Conservation (phyloP, 2,329 filamentous ascomycete species). For the Sporothrix protearum region DNA sequence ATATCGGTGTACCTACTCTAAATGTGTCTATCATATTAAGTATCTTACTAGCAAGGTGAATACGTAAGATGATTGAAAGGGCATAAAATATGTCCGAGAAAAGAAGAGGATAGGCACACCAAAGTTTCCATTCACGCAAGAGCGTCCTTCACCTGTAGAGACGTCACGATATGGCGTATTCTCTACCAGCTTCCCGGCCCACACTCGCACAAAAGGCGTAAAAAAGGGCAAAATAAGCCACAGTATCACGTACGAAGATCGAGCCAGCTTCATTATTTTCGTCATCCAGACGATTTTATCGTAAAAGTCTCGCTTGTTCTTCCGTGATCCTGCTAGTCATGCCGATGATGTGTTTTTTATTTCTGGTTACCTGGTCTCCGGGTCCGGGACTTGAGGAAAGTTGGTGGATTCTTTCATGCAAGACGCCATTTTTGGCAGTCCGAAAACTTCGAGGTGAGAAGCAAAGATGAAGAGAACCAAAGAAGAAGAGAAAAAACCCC, state of each 20-base stretch:
- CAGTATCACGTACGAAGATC: slow-evolving; percentile 1
- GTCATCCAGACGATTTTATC: background rate
- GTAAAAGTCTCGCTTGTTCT: background rate
- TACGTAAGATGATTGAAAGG: background rate
- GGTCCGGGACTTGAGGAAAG: background rate
- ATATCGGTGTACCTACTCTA: no score
- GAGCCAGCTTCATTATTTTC: background rate
- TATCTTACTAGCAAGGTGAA: no score
- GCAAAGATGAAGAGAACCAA: background rate
- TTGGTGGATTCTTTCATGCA: slow-evolving; percentile 1
- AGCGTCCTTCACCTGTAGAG: background rate
- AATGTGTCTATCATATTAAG: no score
- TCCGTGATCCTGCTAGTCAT: background rate
- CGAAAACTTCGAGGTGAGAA: no score
- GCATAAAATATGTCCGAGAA: background rate
- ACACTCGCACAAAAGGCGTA: background rate
- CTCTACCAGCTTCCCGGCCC: background rate
- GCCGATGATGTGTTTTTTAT: background rate
- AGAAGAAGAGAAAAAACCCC: background rate
- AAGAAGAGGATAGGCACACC: background rate
- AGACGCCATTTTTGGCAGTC: background rate
- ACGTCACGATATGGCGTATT: background rate
- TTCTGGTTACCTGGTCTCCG: slow-evolving; percentile 5
- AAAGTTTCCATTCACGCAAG: background rate
- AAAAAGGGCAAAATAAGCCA: background rate